Evolutionary conservation across 2,329 filamentous ascomycete species (phyloP).

Genomic region (Falciphora oryzae): DNA sequence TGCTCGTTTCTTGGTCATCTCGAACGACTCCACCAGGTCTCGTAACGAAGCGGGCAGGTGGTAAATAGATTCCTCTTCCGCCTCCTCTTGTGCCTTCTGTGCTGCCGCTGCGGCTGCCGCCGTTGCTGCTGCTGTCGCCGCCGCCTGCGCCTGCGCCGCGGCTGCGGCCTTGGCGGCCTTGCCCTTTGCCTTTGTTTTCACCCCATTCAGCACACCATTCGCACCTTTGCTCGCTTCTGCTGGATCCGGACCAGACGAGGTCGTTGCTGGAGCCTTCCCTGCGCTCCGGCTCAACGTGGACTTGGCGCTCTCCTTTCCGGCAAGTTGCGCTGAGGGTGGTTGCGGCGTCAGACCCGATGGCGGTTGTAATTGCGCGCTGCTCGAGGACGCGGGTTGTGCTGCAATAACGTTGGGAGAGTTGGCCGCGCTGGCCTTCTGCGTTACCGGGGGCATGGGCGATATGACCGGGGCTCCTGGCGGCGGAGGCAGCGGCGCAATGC

Average conservation of each 20-base stretch:
- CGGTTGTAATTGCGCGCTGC: slow-evolving; percentile 25
- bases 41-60: slow-evolving; percentile 84
- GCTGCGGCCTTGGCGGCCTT: slow-evolving; percentile 14
- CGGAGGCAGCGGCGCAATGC: slow-evolving; percentile 88
- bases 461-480: slow-evolving; percentile 59
- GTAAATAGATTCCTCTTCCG: slow-evolving; percentile 77
- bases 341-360: slow-evolving; percentile 18
- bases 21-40: slow-evolving; percentile 87
- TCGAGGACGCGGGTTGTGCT: slow-evolving; percentile 37
- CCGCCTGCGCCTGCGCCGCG: slow-evolving; percentile 25
- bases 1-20: slow-evolving; percentile 69
- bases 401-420: slow-evolving; percentile 47
- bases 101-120: slow-evolving; percentile 15
- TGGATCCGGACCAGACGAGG: slow-evolving; percentile 30
- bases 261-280: slow-evolving; percentile 36
- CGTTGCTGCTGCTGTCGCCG: slow-evolving; percentile 22
- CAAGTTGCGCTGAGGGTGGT: slow-evolving; percentile 23
- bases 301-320: slow-evolving; percentile 26
- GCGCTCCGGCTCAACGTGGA: slow-evolving; percentile 32
- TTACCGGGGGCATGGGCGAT: slow-evolving; percentile 37
- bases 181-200: slow-evolving; percentile 29
- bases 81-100: slow-evolving; percentile 27
- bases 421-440: slow-evolving; percentile 45
- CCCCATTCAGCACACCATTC: slow-evolving; percentile 48
- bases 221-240: slow-evolving; percentile 33